These are phyloP conservation scores for Mucor plumbeus DNA, from an alignment of 371 early-diverging fungal genomes.

Conservation along the genomic window DNA sequence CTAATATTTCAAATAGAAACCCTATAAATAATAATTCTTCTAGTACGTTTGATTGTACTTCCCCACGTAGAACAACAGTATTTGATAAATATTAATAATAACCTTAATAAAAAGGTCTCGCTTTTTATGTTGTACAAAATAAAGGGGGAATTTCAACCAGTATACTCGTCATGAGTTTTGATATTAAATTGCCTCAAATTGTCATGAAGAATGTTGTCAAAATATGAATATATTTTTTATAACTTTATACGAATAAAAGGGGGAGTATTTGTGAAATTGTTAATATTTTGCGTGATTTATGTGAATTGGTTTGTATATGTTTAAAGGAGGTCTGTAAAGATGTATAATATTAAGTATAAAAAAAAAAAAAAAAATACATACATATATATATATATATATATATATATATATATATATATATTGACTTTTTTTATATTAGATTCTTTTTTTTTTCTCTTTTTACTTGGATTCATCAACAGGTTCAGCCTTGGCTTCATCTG, in stretches of 20 bases:
- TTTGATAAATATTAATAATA: not conserved
- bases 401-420: no score
- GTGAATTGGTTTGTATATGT: conserved; percentile 1
- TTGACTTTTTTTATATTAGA: not conserved
- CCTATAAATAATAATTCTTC: not conserved
- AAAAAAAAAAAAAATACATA: not conserved
- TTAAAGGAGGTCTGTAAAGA: conserved; percentile 1
- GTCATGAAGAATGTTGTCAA: not conserved
- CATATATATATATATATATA: no score
- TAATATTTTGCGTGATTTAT: conserved; percentile 6
- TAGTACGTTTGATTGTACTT: not conserved
- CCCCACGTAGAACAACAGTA: not conserved
- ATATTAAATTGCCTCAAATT: not conserved
- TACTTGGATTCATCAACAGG: conserved; percentile 34
- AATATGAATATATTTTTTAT: conserved; percentile 1
- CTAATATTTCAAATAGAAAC: not conserved
- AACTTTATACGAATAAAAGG: conserved; percentile 2
- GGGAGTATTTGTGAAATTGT: not conserved
- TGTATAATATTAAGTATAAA: conserved; percentile 5
- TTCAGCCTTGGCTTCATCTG: conserved; percentile 31
- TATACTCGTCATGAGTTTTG: no score
- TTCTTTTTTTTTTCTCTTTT: conserved; percentile 6
- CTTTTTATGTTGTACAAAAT: not conserved
- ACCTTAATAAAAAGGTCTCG: not conserved
- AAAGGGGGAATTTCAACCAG: not conserved